Evolutionary conservation across 176 grass and related monocot species (phyloP).

Genomic region (Leersia perrieri): DNA sequence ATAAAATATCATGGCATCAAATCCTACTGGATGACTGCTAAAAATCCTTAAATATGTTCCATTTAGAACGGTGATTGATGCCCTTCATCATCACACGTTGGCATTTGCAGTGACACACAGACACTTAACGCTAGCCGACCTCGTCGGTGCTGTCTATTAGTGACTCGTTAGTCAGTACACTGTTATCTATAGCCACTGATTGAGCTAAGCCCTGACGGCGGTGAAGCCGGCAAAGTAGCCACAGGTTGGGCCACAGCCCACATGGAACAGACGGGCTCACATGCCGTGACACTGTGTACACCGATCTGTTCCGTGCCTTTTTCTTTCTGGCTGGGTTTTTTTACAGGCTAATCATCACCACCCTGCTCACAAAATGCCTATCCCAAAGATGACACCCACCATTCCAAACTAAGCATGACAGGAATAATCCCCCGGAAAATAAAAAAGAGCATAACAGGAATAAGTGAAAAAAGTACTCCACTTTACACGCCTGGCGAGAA

Average conservation of each 20-base stretch:
- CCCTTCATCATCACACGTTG: background rate
- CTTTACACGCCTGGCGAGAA: background rate
- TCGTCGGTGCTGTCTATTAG: background rate
- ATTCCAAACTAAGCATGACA: background rate
- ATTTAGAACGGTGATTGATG: background rate
- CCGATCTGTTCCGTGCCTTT: background rate
- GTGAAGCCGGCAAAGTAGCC: background rate
- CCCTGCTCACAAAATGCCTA: background rate
- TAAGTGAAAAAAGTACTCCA: background rate
- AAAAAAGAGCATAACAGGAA: background rate
- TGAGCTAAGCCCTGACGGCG: background rate
- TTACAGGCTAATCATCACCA: background rate
- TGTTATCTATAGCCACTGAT: background rate
- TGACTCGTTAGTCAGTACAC: background rate
- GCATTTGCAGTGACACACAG: background rate
- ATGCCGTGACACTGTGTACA: background rate
- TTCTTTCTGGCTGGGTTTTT: background rate
- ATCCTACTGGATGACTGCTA: no score
- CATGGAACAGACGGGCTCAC: conserved; percentile 1
- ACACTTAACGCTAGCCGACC: background rate
- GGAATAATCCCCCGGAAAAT: no score
- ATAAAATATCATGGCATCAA: background rate
- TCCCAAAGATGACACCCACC: background rate
- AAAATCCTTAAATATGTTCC: no score
- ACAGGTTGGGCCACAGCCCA: background rate